phyloP scores from a whole-genome alignment of 75 land plant genomes.

The Cunninghamia lanceolata region DNA sequence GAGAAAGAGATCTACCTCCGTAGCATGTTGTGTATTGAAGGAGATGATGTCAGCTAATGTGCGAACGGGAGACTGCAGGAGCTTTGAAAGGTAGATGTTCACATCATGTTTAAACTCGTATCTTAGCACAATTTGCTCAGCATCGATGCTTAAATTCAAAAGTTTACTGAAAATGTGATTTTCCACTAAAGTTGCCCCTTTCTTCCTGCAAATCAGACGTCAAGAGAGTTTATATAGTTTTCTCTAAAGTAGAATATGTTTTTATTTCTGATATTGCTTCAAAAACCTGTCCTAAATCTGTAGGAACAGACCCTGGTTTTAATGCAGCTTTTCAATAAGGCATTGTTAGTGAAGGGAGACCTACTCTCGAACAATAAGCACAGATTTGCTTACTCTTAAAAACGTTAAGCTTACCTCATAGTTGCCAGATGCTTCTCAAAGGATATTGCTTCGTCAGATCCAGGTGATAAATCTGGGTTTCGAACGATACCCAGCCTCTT shows the following conservation, averaged over 20 bases:
- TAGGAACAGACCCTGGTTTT: background rate
- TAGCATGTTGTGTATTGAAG: conserved; percentile 17
- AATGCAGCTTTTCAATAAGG: background rate
- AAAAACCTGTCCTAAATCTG: background rate
- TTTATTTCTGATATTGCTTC: background rate
- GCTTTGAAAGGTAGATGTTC: conserved; percentile 16
- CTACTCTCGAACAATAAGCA: background rate
- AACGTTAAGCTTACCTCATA: conserved; percentile 12
- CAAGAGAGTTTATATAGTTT: too few relatives aligned
- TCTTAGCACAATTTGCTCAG: background rate
- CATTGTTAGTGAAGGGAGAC: background rate
- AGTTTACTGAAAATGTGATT: background rate
- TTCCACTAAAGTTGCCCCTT: conserved; percentile 19
- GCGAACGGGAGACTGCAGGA: conserved; percentile 19
- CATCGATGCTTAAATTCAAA: background rate
- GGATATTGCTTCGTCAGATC: background rate
- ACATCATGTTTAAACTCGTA: conserved; percentile 20
- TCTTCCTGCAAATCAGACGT: conserved; percentile 2
- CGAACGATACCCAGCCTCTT: conserved; percentile 61
- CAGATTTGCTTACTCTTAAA: background rate
- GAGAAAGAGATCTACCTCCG: conserved; percentile 11
- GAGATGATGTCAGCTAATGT: conserved; percentile 22
- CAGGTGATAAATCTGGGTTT: background rate
- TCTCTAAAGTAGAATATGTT: background rate
- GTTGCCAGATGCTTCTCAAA: conserved; percentile 22